Evolutionary conservation across 2,329 filamentous ascomycete genomes (phyloP), one percentile per base, ranked within the genome.

Genomic region (Orbilia ellipsospora): DNA sequence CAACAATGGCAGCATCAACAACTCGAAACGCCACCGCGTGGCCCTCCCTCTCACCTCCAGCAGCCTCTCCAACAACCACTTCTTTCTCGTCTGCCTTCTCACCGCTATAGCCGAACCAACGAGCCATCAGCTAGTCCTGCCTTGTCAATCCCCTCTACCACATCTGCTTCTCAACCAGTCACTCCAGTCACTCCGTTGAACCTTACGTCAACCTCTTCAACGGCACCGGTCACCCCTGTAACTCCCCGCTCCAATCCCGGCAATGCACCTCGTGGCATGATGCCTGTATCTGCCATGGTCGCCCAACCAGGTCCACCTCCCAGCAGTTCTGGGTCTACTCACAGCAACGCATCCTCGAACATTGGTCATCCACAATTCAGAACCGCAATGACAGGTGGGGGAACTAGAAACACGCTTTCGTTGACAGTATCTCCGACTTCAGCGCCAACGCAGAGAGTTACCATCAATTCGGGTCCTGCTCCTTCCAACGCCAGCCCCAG

Each of bases 201-300:
- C 2, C 31, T 68, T 1, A 31, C 64, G 13, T 31, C 60, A 23
- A 75, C 64, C 20, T 60, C 72, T 1, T 52, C 64, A n/a, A 75
- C 72, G 13, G 64, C 72, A 20, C 72, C 72, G 5, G 72, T 69
- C 8, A 75, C 72, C 7, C 72, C 72, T 2, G 59, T 69, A 6
- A 52, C 61, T 48, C 45, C 64, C 42, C 72, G 59, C 7, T 23
- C 13, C 15, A 74, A 51, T 31, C 57, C 65, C 6, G 28, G 51
- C 13, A 56, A 20, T 20, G 44, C 57, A 2, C 31, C 64, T 36
- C 64, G 64, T 50, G 64, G 59, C 51, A 75, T 75, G 72, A 75
- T 75, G 45, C 72, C 72, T 3, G 72, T 69, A 5, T 75, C 72
- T 28, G 72, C 72, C 8, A 75, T 75, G 72, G 64, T 75, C 28